Evolutionary conservation across 768 basidiomycete genomes (phyloP).

Genomic region (Mycena amicta): DNA sequence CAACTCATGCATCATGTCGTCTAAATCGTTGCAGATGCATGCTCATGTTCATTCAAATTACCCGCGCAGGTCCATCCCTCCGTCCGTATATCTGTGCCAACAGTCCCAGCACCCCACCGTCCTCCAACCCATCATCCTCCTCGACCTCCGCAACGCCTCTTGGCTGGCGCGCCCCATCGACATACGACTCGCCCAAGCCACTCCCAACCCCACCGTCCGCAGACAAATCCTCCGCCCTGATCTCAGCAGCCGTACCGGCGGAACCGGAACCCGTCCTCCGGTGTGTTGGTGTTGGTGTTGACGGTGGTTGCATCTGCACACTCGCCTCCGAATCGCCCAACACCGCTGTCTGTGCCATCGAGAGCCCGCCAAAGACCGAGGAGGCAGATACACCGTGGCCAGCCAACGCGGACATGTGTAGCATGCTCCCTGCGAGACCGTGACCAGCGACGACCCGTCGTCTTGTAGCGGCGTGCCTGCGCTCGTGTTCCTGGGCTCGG

Average conservation of each 20-base stretch:
- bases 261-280: too few species aligned
- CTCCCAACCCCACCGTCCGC: conserved; percentile 61
- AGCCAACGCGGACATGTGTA: conserved; percentile 51
- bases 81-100: conserved; percentile 85
- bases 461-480: conserved; percentile 61
- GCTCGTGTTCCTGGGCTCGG: conserved; percentile 74
- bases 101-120: conserved; percentile 84
- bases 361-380: conserved; percentile 51
- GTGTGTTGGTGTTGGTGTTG: conserved; percentile 4
- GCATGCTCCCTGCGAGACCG: conserved; percentile 44
- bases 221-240: conserved; percentile 50
- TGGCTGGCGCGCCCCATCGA: conserved; percentile 57
- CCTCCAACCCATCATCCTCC: conserved; percentile 70
- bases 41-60: conserved; percentile 43
- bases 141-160: conserved; percentile 55
- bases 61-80: conserved; percentile 52
- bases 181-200: conserved; percentile 73
- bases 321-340: conserved; percentile 78
- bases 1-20: too few species aligned
- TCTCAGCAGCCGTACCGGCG: conserved; percentile 15
- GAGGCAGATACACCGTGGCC: conserved; percentile 30
- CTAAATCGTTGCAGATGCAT: too few species aligned
- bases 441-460: conserved; percentile 13
- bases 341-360: conserved; percentile 69
- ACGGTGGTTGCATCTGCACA: conserved; percentile 25